These are phyloP conservation scores for Ceriops tagal DNA, from an alignment of 345 rosid species.

Conservation along the genomic window DNA sequence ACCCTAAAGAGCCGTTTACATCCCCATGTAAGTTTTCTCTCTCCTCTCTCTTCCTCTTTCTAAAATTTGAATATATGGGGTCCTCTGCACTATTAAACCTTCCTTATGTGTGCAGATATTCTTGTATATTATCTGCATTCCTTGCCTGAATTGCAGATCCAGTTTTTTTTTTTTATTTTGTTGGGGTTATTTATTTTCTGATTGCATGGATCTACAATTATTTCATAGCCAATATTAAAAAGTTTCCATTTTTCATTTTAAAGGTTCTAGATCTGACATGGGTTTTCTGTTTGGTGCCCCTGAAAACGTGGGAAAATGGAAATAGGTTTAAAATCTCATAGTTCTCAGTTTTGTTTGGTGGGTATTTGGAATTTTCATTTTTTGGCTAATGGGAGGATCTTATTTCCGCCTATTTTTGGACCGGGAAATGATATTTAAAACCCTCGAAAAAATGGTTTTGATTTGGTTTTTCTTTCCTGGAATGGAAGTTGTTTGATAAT, in stretches of 20 bases:
- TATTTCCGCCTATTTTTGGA: neutral
- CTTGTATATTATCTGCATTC: neutral
- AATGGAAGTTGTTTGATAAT: too few relatives aligned
- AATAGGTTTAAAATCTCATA: neutral
- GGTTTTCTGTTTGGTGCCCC: neutral
- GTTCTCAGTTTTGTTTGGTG: neutral
- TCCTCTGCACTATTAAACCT: conserved; percentile 36
- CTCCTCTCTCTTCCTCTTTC: conserved; percentile 49
- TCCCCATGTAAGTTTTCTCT: conserved; percentile 90
- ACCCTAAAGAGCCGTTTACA: conserved; percentile 80
- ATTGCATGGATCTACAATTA: conserved; percentile 40
- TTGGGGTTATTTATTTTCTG: neutral
- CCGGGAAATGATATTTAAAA: neutral
- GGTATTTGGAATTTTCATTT: neutral
- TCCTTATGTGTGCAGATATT: conserved; percentile 18
- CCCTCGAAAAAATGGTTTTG: neutral
- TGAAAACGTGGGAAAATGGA: neutral
- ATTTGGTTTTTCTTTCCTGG: neutral
- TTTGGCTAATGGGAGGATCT: neutral
- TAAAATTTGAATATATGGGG: conserved; percentile 58
- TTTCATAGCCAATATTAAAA: conserved; percentile 6
- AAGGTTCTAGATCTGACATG: neutral
- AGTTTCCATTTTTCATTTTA: neutral
- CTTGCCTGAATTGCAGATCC: neutral
- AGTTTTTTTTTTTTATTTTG: neutral